phyloP scores from a whole-genome alignment of 1,284 basidiomycete genomes.

The Cryptococcus floricola region DNA sequence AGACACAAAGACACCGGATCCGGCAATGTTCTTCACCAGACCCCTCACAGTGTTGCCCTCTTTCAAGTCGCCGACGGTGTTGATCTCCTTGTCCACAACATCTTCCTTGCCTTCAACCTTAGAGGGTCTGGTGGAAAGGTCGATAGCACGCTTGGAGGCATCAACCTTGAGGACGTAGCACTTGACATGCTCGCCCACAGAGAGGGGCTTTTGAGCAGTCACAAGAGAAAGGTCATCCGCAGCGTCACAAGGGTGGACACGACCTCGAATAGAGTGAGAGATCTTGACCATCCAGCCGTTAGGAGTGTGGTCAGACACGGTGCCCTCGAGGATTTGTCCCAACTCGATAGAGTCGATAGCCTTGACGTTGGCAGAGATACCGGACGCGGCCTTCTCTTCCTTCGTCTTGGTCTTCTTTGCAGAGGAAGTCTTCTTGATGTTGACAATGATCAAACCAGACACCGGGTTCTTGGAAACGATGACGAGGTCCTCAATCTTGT shows the following conservation, averaged over 20 bases:
- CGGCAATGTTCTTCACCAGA: conserved; percentile 78
- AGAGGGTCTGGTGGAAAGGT: conserved; percentile 73
- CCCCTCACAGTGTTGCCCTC: conserved; percentile 74
- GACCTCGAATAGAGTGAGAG: conserved; percentile 63
- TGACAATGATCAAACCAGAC: conserved; percentile 82
- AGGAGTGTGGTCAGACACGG: conserved; percentile 63
- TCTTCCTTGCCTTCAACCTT: conserved; percentile 52
- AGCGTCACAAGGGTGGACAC: conserved; percentile 73
- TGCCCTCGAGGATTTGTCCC: conserved; percentile 71
- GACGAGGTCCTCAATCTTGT: conserved; percentile 70
- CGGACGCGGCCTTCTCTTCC: conserved; percentile 49
- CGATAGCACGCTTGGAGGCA: conserved; percentile 61
- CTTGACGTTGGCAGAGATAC: conserved; percentile 54
- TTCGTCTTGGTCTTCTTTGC: conserved; percentile 8
- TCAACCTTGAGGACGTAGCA: conserved; percentile 69
- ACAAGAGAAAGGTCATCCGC: conserved; percentile 64
- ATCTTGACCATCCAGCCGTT: conserved; percentile 73
- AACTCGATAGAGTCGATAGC: conserved; percentile 63
- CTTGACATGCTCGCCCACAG: conserved; percentile 63
- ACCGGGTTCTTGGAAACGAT: conserved; percentile 87
- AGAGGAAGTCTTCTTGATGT: conserved; percentile 51
- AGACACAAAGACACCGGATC: conserved; percentile 83
- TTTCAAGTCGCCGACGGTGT: conserved; percentile 62
- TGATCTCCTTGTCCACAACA: conserved; percentile 67
- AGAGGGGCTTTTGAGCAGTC: conserved; percentile 56